Evolutionary conservation across 2,329 filamentous ascomycete genomes (phyloP), one percentile per base, ranked within the genome.

Genomic region (Aspergillus sp.): DNA sequence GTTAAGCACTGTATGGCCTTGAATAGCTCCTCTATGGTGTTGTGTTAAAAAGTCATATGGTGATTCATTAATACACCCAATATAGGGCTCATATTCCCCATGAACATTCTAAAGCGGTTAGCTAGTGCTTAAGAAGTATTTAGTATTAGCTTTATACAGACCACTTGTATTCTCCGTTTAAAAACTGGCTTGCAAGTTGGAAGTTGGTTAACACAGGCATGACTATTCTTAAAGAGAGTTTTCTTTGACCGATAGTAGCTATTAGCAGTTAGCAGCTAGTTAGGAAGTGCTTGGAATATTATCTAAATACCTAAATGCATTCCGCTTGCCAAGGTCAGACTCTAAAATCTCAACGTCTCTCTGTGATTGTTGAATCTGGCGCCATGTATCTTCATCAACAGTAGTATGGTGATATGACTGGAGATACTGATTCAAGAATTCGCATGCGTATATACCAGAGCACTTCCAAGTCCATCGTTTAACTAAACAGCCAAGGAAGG

Each of bases 141-240:
- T 52, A 53, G 15, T 17, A 56, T 52, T 7, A 46, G 43, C 15
- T 59, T 59, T 28, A 15, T 19, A 55, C 55, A 5, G n/a, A 62
- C 61, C 30, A 46, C 47, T 23, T 50, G 52, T 6, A 7, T 52
- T 49, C 45, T 38, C 17, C 56, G 11, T 31, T 55, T 56, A 46
- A 63, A 63, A 45, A 60, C 30, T 30, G 56, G 52, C 23, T 63
- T 60, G 52, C 61, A 63, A 22, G 57, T 56, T n/a, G 48, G 48
- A 49, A 60, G 56, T 4, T 63, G 56, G 19, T 53, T 46, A 48
- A 59, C 23, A 23, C 57, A 63, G 4, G 56, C 56, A 53, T 48
- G 50, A 4, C 43, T 25, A 6, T 9, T 53, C n/a, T 41, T 47
- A 15, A 59, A 59, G 22, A 57, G 28, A n/a, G 7, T 23, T 28